Evolutionary conservation across 208 protist species (phyloP).

Genomic region (Borovskyia barvae): DNA sequence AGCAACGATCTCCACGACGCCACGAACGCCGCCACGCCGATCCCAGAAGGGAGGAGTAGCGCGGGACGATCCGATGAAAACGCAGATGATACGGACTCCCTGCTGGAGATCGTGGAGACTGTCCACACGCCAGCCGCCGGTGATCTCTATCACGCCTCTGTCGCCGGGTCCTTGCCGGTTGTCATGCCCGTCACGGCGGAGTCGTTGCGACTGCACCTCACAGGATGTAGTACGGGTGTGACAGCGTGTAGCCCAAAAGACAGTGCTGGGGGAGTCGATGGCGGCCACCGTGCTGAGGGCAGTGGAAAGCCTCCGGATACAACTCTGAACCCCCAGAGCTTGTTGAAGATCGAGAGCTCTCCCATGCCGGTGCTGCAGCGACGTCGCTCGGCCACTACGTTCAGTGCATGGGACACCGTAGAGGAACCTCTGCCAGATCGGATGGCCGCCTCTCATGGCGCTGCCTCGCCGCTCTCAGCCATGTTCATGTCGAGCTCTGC

Average conservation of each 20-base stretch:
- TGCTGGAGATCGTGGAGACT: slow-evolving; percentile 1
- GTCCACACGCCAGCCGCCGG: background rate
- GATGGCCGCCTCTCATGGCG: background rate
- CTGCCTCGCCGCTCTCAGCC: background rate
- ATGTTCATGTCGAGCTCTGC: background rate
- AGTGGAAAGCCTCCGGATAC: too few species aligned
- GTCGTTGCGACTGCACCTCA: slow-evolving; percentile 21
- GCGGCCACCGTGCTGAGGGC: too few species aligned
- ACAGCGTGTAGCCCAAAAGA: background rate
- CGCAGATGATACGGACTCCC: background rate
- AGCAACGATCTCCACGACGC: too few species aligned
- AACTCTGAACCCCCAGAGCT: too few species aligned
- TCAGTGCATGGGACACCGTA: slow-evolving; percentile 18
- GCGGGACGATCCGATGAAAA: background rate
- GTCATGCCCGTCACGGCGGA: slow-evolving; percentile 22
- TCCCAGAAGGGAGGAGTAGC: too few species aligned
- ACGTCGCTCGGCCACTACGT: slow-evolving; percentile 6
- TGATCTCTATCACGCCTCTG: slow-evolving; percentile 3
- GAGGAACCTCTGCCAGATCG: slow-evolving; percentile 7
- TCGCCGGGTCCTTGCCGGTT: slow-evolving; percentile 5
- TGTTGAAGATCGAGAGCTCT: too few species aligned
- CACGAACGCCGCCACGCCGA: too few species aligned
- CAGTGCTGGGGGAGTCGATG: background rate
- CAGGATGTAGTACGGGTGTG: background rate
- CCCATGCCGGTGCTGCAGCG: too few species aligned